Conservation (phyloP, 1,284 basidiomycete genomes). For the Cryptococcus sp. region DNA sequence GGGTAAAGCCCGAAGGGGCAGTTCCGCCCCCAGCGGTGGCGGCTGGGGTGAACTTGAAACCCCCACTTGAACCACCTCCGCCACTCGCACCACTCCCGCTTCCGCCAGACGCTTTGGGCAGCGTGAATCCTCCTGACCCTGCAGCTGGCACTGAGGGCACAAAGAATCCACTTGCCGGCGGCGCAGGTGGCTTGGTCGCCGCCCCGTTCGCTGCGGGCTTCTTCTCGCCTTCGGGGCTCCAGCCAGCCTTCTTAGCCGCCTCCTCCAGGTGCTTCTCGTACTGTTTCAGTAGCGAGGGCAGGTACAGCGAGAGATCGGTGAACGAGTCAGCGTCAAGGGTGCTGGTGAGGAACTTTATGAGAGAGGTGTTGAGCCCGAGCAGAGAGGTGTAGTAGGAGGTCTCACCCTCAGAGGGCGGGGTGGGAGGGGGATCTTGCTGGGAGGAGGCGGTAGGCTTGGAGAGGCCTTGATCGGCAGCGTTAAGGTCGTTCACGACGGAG, state of each 20-base stretch:
- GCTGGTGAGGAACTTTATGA: constrained; percentile 62
- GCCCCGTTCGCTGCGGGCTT: constrained; percentile 9
- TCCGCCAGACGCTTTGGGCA: constrained; percentile 14
- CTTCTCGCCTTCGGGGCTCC: constrained; percentile 26
- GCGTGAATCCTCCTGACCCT: constrained; percentile 8
- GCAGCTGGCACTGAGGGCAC: constrained; percentile 6
- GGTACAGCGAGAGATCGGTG: constrained; percentile 57
- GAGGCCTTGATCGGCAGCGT: too few species aligned
- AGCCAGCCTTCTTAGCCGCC: constrained; percentile 55
- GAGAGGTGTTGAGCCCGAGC: constrained; percentile 73
- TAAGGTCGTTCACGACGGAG: too few species aligned
- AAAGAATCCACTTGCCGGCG: constrained; percentile 11
- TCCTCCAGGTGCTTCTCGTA: constrained; percentile 62
- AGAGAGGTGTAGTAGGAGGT: constrained; percentile 67
- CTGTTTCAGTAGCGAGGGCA: constrained; percentile 55
- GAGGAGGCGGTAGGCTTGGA: constrained; percentile 25
- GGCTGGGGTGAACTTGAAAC: constrained; percentile 20
- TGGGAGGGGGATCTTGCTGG: constrained; percentile 3
- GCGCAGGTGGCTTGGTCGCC: constrained; percentile 25
- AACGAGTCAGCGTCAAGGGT: constrained; percentile 72
- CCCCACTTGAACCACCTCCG: too few species aligned
- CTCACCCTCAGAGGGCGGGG: constrained; percentile 41
- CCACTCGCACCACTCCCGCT: neutral
- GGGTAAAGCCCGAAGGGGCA: constrained; percentile 14
- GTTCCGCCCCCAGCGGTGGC: constrained; percentile 15